These are phyloP conservation scores for Boletus sp. DNA, from an alignment of 768 basidiomycete genomes.

Conservation along the genomic window DNA sequence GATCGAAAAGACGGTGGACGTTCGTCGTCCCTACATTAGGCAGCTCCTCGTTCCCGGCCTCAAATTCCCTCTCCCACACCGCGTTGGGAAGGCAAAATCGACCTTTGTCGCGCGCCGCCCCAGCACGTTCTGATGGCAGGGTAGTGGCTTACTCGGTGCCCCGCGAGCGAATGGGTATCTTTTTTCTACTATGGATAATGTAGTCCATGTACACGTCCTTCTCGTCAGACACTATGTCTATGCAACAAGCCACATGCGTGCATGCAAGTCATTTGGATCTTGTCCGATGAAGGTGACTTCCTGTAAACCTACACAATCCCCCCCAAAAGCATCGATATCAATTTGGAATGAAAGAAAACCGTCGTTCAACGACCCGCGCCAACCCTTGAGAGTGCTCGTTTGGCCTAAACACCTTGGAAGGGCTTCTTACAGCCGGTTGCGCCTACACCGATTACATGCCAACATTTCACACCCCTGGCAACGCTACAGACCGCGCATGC, in stretches of 20 bases:
- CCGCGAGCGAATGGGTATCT: neutral
- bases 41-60: slow-evolving; percentile 87
- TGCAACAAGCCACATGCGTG: slow-evolving; percentile 17
- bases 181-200: slow-evolving; percentile 3
- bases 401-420: too few species aligned
- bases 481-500: slow-evolving; percentile 18
- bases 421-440: slow-evolving; percentile 36
- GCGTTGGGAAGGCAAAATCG: slow-evolving; percentile 72
- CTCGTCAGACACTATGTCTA: slow-evolving; percentile 3
- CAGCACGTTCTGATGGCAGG: slow-evolving; percentile 54
- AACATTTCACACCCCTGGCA: slow-evolving; percentile 34
- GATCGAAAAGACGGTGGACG: slow-evolving; percentile 85
- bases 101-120: slow-evolving; percentile 82
- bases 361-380: neutral
- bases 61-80: slow-evolving; percentile 97
- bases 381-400: neutral
- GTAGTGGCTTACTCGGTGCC: neutral
- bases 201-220: slow-evolving; percentile 13
- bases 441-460: slow-evolving; percentile 36
- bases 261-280: neutral
- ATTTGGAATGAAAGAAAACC: neutral
- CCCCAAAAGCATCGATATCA: neutral
- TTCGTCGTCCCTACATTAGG: slow-evolving; percentile 97
- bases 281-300: neutral
- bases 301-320: neutral